Base-by-base conservation (phyloP, 306 rosid species). In the Pueraria montana region DNA sequence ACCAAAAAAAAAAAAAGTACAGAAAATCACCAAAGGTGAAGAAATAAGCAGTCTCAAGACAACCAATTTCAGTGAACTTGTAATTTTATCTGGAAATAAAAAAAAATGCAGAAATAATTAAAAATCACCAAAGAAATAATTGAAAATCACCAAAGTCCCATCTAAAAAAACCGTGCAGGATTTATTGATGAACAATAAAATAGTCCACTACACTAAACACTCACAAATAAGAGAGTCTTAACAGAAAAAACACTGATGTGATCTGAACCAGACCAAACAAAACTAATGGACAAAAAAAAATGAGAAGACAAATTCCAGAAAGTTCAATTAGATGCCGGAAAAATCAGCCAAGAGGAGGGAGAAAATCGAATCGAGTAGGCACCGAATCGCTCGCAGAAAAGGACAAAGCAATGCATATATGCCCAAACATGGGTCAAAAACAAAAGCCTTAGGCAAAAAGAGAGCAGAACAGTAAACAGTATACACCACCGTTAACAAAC, bases 331-430 rank as follows among this genome's bases (percentile, higher is more conserved):
- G 52, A 17, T 26, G 27, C 5, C 53, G 42, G 66, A 32, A 83
- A 74, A 83, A 79, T 50, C 56, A 46, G 11, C 45, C 70, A 74
- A 62, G 23, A 34, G 21, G 21, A 73, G 4, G 52, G 34, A 36
- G 50, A 46, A 72, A 84, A 26, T 71, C 59, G 11, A 87, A 80
- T 65, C 58, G 61, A 80, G 26, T 2, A 78, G 52, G 30, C 58
- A 71, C 65, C 27, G 72, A 72, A 71, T 59, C 77, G 63, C 14
- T 2, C 43, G 48, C 20, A 52, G 2, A 30, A 78, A 45, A 6
- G 32, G 20, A 69, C 32, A 46, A 71, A 46, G 6, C 4, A 17
- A 53, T 2, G 43, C 38, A 36, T 20, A 40, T 26, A 63, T 58
- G 36, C 61, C 59, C 5, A 64, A 64, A 77, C 3, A n/a, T 6